These are phyloP conservation scores for Sporothrix brunneoviolacea DNA, from an alignment of 2,329 filamentous ascomycete species.

Conservation along the genomic window DNA sequence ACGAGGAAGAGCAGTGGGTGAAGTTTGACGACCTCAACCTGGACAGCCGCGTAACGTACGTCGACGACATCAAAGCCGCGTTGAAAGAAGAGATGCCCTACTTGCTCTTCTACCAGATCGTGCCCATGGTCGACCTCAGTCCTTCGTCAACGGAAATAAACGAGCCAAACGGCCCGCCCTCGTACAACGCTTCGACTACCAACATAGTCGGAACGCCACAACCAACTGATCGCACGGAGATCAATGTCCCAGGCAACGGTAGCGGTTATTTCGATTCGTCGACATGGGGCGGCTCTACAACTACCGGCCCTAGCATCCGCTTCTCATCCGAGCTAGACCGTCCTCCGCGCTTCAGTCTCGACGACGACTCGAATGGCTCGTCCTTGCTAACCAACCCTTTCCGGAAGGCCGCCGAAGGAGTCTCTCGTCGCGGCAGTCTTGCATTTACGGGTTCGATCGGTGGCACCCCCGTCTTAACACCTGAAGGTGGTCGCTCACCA, in stretches of 20 bases:
- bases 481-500: conserved; percentile 23
- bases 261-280: conserved; percentile 40
- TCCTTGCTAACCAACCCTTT: conserved; percentile 20
- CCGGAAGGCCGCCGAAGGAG: conserved; percentile 22
- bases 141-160: conserved; percentile 40
- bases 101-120: conserved; percentile 88
- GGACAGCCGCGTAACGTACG: conserved; percentile 61
- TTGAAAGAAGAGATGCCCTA: conserved; percentile 87
- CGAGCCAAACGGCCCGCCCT: conserved; percentile 47
- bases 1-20: conserved; percentile 74
- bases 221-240: conserved; percentile 15
- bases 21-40: conserved; percentile 80
- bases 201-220: conserved; percentile 32
- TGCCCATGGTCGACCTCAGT: conserved; percentile 69
- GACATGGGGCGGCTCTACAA: conserved; percentile 26
- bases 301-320: conserved; percentile 43
- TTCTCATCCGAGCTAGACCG: conserved; percentile 50
- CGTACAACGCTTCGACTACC: conserved; percentile 48
- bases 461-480: conserved; percentile 32
- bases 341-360: conserved; percentile 40
- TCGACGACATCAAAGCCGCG: conserved; percentile 71
- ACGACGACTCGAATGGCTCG: conserved; percentile 31
- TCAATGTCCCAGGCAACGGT: conserved; percentile 20
- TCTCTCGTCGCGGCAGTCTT: conserved; percentile 45
- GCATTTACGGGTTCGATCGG: conserved; percentile 38